Evolutionary conservation across 1,284 basidiomycete species (phyloP), one percentile per base, ranked within the genome.

Genomic region (Ganoderma meredithae): DNA sequence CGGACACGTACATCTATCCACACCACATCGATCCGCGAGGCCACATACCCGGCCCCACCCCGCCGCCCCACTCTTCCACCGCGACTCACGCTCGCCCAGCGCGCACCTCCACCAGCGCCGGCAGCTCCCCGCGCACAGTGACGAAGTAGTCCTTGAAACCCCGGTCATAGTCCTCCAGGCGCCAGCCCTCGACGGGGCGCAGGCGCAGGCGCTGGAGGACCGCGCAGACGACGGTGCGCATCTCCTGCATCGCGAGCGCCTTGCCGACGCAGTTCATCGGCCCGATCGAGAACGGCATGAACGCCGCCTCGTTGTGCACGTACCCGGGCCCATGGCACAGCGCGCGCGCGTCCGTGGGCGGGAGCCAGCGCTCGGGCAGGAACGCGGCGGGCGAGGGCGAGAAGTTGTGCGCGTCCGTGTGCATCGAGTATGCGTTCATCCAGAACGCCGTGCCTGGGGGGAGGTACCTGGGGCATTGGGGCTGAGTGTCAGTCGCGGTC

Each of bases 361-460:
- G 47, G 15, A 79, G 72, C 78, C 79, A 80, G 31, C 78, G 75
- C 44, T 78, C 77, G 13, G 79, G 79, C 70, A 72, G 73, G 74
- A 76, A 80, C 10, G 55, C 53, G n/a, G 76, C 70, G 10, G 80
- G 74, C 17, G 73, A 62, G 10, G 47, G 47, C 47, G 74, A 72
- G 74, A 80, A 81, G 70, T 79, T 76, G 43, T 72, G 73, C 22
- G 78, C 69, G 68, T 80, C 78, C 19, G 76, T 74, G 27, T 80
- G 79, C 3, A 81, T 49, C 27, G 70, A 70, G 66, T 76, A 79
- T 13, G 73, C 70, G 53, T 74, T 73, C 58, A 77, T 69, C 36
- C 73, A 74, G 8, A 75, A 69, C 3, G 70, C 66, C 1, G 75
- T 79, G n/a, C 76, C 77, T 62, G 77, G 76, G 6, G 77, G 73